Evolutionary conservation across 192 early-diverging fungal genomes (phyloP).

Genomic region (Rhizoclosmatium globosum): DNA sequence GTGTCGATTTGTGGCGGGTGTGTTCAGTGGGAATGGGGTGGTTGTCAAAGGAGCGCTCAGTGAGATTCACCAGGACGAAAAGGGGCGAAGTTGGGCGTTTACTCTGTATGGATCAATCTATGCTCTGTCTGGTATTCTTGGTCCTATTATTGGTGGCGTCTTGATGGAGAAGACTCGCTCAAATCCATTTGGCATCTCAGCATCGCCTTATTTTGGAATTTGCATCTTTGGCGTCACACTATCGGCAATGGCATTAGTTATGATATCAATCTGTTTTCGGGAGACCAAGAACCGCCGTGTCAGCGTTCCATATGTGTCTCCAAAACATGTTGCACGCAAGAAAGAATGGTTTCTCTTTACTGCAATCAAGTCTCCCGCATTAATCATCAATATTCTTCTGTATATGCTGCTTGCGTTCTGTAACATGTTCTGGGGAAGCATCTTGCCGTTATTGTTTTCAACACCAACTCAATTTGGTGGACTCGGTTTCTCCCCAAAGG

Average conservation of each 20-base stretch:
- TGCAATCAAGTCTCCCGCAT: no score
- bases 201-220: no score
- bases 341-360: neutral
- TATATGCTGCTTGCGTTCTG: conserved; percentile 36
- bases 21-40: conserved; percentile 55
- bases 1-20: conserved; percentile 52
- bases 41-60: conserved; percentile 58
- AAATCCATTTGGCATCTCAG: neutral
- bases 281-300: neutral
- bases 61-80: conserved; percentile 40
- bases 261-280: neutral
- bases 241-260: no score
- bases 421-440: conserved; percentile 50
- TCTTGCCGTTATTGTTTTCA: conserved; percentile 53
- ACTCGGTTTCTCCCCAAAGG: conserved; percentile 34
- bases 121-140: conserved; percentile 31
- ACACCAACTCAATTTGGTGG: conserved; percentile 23
- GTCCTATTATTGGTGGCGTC: conserved; percentile 20
- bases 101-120: conserved; percentile 53
- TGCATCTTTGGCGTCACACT: no score
- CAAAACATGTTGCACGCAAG: no score
- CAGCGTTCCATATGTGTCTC: no score
- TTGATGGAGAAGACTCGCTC: neutral
- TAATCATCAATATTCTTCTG: no score
- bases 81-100: conserved; percentile 47